These are phyloP conservation scores for Diplodia intermedia DNA, from an alignment of 2,329 filamentous ascomycete genomes.

Conservation along the genomic window DNA sequence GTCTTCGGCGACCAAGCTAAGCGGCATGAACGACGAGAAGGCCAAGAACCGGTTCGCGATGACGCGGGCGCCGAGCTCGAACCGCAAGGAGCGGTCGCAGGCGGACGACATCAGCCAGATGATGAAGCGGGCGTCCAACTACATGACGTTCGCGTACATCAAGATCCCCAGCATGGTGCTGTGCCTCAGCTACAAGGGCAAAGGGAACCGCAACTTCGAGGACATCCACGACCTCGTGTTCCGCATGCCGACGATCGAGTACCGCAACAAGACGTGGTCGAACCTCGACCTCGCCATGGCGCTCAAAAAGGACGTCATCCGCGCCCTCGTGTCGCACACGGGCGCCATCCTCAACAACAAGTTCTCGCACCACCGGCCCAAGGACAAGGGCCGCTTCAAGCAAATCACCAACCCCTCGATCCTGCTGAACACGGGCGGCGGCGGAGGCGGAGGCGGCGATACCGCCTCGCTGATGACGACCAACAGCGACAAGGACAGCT, in stretches of 20 bases:
- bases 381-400: slow-evolving; percentile 78
- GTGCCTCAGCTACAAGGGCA: slow-evolving; percentile 95
- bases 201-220: slow-evolving; percentile 91
- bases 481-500: slow-evolving; percentile 35
- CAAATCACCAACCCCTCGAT: slow-evolving; percentile 83
- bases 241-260: slow-evolving; percentile 90
- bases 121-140: slow-evolving; percentile 93
- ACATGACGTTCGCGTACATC: slow-evolving; percentile 96
- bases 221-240: slow-evolving; percentile 99
- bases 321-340: slow-evolving; percentile 91
- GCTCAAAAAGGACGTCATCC: slow-evolving; percentile 92
- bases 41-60: slow-evolving; percentile 47
- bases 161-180: slow-evolving; percentile 94
- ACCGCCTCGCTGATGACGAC: slow-evolving; percentile 11
- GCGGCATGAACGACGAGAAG: slow-evolving; percentile 38
- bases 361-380: slow-evolving; percentile 86
- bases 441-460: not conserved
- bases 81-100: slow-evolving; percentile 60
- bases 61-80: slow-evolving; percentile 49
- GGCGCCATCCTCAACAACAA: slow-evolving; percentile 98
- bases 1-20: slow-evolving; percentile 40
- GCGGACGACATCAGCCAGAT: slow-evolving; percentile 95
- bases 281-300: slow-evolving; percentile 93
- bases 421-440: slow-evolving; percentile 55
- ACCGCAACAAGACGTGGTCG: slow-evolving; percentile 98